phyloP scores from a whole-genome alignment of 345 rosid species.

The Eucalyptus dawsonii region DNA sequence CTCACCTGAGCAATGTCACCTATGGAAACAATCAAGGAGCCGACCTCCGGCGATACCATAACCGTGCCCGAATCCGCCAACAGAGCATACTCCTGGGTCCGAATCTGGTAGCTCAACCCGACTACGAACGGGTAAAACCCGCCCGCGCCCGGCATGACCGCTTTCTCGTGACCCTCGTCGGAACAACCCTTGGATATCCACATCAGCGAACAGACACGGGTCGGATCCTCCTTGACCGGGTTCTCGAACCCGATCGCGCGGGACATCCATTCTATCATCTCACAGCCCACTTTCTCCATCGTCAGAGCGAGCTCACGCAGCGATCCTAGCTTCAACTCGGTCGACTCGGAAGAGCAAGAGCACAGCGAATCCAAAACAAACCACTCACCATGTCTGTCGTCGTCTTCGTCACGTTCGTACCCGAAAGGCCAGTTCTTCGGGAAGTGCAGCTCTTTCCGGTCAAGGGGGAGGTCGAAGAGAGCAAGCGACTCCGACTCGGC shows the following conservation, averaged over 20 bases:
- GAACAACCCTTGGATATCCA: slow-evolving; percentile 28
- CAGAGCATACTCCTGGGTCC: slow-evolving; percentile 25
- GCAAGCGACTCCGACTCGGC: slow-evolving; percentile 46
- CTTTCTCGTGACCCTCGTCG: not conserved
- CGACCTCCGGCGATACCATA: slow-evolving; percentile 34
- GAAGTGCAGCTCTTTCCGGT: slow-evolving; percentile 28
- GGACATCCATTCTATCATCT: slow-evolving; percentile 29
- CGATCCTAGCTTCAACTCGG: slow-evolving; percentile 19
- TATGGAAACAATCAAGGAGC: slow-evolving; percentile 49
- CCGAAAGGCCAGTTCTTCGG: slow-evolving; percentile 76
- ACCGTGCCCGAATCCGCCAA: slow-evolving; percentile 52
- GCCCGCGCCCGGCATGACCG: slow-evolving; percentile 33
- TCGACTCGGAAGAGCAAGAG: slow-evolving; percentile 9
- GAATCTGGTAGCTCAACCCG: slow-evolving; percentile 56
- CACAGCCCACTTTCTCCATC: slow-evolving; percentile 45
- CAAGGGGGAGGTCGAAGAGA: slow-evolving; percentile 32
- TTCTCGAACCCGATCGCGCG: slow-evolving; percentile 34
- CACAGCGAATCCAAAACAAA: slow-evolving; percentile 38
- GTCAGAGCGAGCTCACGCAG: slow-evolving; percentile 26
- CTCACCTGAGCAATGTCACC: slow-evolving; percentile 75
- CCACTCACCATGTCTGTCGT: slow-evolving; percentile 25
- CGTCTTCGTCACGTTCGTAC: slow-evolving; percentile 28
- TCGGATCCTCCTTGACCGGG: slow-evolving; percentile 33
- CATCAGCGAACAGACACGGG: slow-evolving; percentile 37
- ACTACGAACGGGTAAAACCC: slow-evolving; percentile 66